Evolutionary conservation across 1,284 basidiomycete genomes (phyloP).

Genomic region (Neonothopanus nambi): DNA sequence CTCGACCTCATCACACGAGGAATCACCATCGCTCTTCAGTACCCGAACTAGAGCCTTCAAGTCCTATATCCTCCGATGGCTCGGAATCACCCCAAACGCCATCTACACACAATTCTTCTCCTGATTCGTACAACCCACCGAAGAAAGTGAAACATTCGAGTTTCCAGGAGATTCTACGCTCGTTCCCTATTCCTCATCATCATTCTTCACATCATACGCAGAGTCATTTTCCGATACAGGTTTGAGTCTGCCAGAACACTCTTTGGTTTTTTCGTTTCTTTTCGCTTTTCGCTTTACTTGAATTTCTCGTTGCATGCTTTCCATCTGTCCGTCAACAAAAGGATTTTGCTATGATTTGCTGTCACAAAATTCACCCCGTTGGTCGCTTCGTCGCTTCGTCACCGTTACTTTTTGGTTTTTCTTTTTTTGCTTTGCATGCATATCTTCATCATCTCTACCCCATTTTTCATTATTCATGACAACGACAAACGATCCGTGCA

Average conservation of each 20-base stretch:
- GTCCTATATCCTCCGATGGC: conserved; percentile 11
- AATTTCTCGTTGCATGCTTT: background rate
- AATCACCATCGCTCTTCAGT: conserved; percentile 6
- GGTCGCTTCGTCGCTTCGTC: no score
- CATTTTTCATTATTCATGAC: no score
- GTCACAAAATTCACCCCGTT: no score
- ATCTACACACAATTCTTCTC: conserved; percentile 6
- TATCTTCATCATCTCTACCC: no score
- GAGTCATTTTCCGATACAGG: conserved; percentile 4
- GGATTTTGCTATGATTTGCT: background rate
- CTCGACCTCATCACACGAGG: background rate
- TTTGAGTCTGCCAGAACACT: background rate
- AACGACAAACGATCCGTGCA: no score
- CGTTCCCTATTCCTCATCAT: conserved; percentile 3
- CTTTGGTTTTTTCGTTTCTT: background rate
- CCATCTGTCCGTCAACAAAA: background rate
- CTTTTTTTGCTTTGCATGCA: no score
- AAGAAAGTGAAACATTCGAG: background rate
- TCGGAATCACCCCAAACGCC: conserved; percentile 16
- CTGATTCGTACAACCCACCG: background rate
- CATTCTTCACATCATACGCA: background rate
- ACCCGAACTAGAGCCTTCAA: conserved; percentile 15
- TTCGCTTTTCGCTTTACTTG: no score
- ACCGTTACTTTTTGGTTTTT: no score
- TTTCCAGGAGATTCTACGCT: background rate